A percentile compares a stretch with the other conserved stretches of the same genome.
These are phyloP conservation scores for Globisporangium nunn DNA, from an alignment of 352 stramenopile genomes.

Conservation along the genomic window DNA sequence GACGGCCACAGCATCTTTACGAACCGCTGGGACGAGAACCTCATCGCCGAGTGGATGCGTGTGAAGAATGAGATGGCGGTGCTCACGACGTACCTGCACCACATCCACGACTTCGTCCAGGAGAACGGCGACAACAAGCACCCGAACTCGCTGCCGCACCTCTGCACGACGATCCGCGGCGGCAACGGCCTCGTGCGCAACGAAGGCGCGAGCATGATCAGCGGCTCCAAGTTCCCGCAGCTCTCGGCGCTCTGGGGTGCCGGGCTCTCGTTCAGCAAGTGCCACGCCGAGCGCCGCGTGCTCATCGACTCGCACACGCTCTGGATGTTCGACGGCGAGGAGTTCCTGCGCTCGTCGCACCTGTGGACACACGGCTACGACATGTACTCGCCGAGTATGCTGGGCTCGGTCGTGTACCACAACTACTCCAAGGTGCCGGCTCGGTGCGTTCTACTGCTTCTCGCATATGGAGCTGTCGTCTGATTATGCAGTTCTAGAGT, in stretches of 20 bases:
- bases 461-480: too few species aligned
- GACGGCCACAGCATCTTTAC: slow-evolving; percentile 85
- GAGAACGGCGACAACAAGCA: slow-evolving; percentile 71
- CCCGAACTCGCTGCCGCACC: slow-evolving; percentile 50
- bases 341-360: slow-evolving; percentile 55
- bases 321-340: slow-evolving; percentile 73
- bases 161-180: slow-evolving; percentile 72
- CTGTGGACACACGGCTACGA: slow-evolving; percentile 67
- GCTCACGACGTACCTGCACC: slow-evolving; percentile 74
- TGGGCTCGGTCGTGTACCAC: slow-evolving; percentile 64
- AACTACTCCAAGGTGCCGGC: slow-evolving; percentile 70
- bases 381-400: slow-evolving; percentile 53
- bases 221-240: slow-evolving; percentile 60
- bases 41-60: slow-evolving; percentile 66
- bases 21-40: slow-evolving; percentile 71
- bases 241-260: slow-evolving; percentile 68
- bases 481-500: too few species aligned
- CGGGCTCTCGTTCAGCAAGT: slow-evolving; percentile 81
- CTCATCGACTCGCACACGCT: slow-evolving; percentile 73
- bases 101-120: slow-evolving; percentile 78
- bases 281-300: slow-evolving; percentile 69
- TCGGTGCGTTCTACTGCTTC: slow-evolving; percentile 11
- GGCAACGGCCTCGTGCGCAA: slow-evolving; percentile 62
- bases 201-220: slow-evolving; percentile 78
- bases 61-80: slow-evolving; percentile 82